A percentile compares a stretch with the other conserved stretches of the same genome.
Conservation (phyloP, 768 basidiomycete species). For the Myochromella boudieri region DNA sequence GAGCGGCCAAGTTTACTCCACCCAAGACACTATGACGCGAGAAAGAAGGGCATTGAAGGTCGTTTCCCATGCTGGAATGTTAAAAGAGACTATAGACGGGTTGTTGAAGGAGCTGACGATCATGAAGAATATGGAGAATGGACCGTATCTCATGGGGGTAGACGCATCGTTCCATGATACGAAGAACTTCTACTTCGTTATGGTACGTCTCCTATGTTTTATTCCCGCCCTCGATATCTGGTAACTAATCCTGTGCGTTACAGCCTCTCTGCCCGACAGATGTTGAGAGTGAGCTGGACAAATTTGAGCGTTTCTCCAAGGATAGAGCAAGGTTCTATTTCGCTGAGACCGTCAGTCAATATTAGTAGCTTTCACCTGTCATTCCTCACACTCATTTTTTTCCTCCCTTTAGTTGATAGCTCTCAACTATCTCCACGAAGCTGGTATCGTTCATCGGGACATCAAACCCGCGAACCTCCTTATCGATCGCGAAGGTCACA, state of each 20-base stretch:
- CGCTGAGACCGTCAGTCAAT: conserved; percentile 30
- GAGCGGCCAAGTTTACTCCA: conserved; percentile 13
- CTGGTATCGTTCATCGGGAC: conserved; percentile 34
- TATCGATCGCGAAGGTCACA: conserved; percentile 28
- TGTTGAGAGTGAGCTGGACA: conserved; percentile 30
- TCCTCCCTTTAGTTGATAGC: conserved; percentile 30
- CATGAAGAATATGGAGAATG: not conserved
- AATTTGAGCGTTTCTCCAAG: conserved; percentile 23
- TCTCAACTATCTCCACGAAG: conserved; percentile 29
- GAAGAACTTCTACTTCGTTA: conserved; percentile 15
- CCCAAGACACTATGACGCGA: conserved; percentile 6
- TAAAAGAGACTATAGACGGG: not conserved
- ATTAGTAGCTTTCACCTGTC: not conserved
- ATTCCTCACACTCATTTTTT: not conserved
- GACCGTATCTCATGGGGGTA: conserved; percentile 5
- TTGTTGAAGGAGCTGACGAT: conserved; percentile 12
- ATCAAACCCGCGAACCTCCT: conserved; percentile 36
- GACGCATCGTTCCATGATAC: conserved; percentile 16
- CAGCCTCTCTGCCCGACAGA: conserved; percentile 30
- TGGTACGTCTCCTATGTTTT: conserved; percentile 2
- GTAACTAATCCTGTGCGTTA: not conserved
- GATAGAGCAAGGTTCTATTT: conserved; percentile 31
- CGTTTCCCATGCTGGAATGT: not conserved
- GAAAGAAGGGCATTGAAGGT: conserved; percentile 15
- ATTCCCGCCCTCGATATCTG: not conserved